A percentile compares a stretch with the other conserved stretches of the same genome.
Conservation (phyloP, 2,329 filamentous ascomycete species). For the Calonectria hawksworthii region DNA sequence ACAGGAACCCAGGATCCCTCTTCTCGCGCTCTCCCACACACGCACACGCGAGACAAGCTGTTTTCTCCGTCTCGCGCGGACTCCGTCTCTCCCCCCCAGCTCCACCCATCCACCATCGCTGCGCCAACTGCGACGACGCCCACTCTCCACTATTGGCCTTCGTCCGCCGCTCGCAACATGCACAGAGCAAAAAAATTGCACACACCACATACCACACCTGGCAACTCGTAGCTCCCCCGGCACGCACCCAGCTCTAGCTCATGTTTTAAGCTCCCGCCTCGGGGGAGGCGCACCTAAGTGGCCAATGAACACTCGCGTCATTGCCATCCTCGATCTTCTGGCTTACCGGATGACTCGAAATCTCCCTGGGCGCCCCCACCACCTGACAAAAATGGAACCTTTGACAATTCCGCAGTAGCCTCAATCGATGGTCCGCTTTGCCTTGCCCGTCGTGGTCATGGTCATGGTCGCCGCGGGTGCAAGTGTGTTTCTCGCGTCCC, state of each 20-base stretch:
- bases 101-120: constrained; percentile 3
- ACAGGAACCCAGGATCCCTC: background rate
- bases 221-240: background rate
- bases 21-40: background rate
- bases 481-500: background rate
- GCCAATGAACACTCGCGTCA: constrained; percentile 20
- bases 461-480: background rate
- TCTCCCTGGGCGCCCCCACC: constrained; percentile 11
- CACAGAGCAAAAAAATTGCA: background rate
- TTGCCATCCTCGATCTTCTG: background rate
- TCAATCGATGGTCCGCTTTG: background rate
- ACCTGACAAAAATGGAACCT: constrained; percentile 20
- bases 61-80: background rate
- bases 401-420: constrained; percentile 3
- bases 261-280: constrained; percentile 25
- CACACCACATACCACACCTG: background rate
- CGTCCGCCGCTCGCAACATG: background rate
- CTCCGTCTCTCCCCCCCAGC: background rate
- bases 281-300: background rate
- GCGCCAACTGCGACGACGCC: background rate
- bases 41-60: background rate
- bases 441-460: background rate
- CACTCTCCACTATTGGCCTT: background rate
- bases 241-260: background rate
- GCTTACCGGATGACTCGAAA: constrained; percentile 33